Base-by-base conservation (phyloP, 768 basidiomycete genomes). In the Russula sp. region DNA sequence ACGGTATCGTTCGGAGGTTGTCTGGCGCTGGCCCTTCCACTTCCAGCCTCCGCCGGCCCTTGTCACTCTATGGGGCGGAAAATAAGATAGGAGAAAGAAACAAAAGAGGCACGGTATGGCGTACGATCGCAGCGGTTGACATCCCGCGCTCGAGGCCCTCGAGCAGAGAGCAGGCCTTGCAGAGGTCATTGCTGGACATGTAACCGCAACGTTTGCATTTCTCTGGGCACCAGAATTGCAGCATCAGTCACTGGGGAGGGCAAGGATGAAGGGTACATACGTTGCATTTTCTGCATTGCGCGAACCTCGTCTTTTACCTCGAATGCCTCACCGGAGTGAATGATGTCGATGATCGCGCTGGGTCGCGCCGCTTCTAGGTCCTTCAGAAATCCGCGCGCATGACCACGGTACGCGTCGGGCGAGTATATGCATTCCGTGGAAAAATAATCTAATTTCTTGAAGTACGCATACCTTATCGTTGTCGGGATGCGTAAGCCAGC, bases 351-450 rank as follows among this genome's bases (percentile, higher is more conserved):
- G 68, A 99, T 97, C 0, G 92, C 92, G 71, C 90, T 93, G 0
- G 97, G 95, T 14, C 97, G 83, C 24, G 94, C 89, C 0, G 89
- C 92, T 77, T 99, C 97, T 16, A 98, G 80, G 67, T 97, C 93
- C 75, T 99, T 99, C 44, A 99, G 83, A 70, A 98, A 96, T 0
- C 84, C 86, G 54, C 97, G 83, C 1, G 97, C 94, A 73, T 98
- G 95, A 0, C 97, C 97, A 9, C 97, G 89, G 74, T 99, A 99
- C 5, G 97, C 97, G 73, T 98, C 97, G 10, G 97, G 96, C 5
- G 94, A 95, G 75, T 99, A 99, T 69, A 98, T 98, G 74, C 97
- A 99, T 73, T 99, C 97, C 9, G 96, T 99, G 2, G 95, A 98
- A 76, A 97, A 98, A 75, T 99, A 99, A 72, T 98, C 95, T 24